Base-by-base conservation (phyloP, 2,329 filamentous ascomycete genomes). In the Cordyceps cateniannulata region DNA sequence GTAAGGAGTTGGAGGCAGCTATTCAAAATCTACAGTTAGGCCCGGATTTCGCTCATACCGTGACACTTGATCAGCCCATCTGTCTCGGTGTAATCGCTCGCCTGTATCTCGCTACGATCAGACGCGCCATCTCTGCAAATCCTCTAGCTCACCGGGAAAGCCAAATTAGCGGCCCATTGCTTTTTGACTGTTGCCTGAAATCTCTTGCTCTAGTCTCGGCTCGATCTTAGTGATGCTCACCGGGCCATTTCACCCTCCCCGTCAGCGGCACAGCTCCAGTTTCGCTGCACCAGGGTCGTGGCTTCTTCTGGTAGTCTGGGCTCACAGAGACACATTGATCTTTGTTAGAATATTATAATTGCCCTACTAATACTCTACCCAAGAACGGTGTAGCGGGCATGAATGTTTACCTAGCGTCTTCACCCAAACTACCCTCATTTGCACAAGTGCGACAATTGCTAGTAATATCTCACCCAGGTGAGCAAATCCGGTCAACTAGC, bases 1-100 rank as follows among this genome's bases (percentile, higher is more conserved):
- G n/a, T 3, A 35, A 35, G 32, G 32, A 35, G 32, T 27, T 27
- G 24, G 5, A 42, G 42, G 10, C 10, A 38, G 20, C 14, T 25
- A 27, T 20, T 16, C 48, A 24, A 27, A 10, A 42, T 18, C 10
- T 24, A 35, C 45, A 50, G 38, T 4, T 58, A 58, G 55, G 32
- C 42, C 22, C 47, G 47, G 55, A 32, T 22, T 58, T 51, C 56
- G 56, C 56, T 32, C 48, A 59, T 29, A 24, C 25, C 47, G 55
- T 49, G 22, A 29, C 18, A 58, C 55, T 22, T 32, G 24, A 40
- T 48, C 12, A 10, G 35, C 9, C 35, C 5, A 5, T 18, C 12
- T 49, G 54, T 18, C 32, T 57, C 14, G 44, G 20, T 57, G 54
- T 27, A 25, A 55, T 57, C 27, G 20, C 44, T 57, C 29, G 4